These are phyloP conservation scores for Coemansia sp. DNA, from an alignment of 192 early-diverging fungal species.

Conservation along the genomic window DNA sequence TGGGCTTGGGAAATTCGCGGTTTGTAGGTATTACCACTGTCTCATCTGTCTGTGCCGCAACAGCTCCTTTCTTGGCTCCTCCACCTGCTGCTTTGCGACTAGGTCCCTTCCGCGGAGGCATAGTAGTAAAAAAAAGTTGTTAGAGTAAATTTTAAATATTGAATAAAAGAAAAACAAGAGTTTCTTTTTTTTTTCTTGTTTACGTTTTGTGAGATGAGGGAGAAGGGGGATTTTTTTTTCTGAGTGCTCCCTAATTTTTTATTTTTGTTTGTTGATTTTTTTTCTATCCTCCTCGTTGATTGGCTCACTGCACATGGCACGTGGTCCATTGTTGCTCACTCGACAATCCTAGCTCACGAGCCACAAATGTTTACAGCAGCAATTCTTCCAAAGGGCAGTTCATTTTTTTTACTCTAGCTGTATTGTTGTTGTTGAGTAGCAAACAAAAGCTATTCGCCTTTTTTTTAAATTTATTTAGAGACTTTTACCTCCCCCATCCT, in stretches of 20 bases:
- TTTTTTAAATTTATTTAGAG: no score
- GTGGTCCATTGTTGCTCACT: no score
- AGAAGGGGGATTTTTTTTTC: neutral
- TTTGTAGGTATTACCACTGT: neutral
- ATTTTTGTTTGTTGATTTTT: no score
- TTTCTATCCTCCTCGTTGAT: no score
- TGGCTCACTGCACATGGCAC: no score
- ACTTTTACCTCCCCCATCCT: no score
- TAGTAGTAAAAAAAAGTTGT: neutral
- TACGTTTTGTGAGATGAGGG: neutral
- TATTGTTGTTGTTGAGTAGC: no score
- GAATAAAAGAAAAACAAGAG: neutral
- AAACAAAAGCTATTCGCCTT: no score
- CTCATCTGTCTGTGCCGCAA: neutral
- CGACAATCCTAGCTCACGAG: no score
- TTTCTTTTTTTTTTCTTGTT: neutral
- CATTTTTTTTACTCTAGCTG: no score
- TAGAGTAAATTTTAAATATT: neutral
- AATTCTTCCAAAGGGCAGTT: no score
- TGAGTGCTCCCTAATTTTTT: neutral
- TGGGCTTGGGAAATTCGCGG: neutral
- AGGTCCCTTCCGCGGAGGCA: constrained; percentile 19
- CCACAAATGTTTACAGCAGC: no score
- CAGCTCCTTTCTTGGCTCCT: neutral
- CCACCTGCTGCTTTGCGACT: constrained; percentile 3